Base-by-base conservation (phyloP, 805 yeast species). In the Starmera pachycereana region DNA sequence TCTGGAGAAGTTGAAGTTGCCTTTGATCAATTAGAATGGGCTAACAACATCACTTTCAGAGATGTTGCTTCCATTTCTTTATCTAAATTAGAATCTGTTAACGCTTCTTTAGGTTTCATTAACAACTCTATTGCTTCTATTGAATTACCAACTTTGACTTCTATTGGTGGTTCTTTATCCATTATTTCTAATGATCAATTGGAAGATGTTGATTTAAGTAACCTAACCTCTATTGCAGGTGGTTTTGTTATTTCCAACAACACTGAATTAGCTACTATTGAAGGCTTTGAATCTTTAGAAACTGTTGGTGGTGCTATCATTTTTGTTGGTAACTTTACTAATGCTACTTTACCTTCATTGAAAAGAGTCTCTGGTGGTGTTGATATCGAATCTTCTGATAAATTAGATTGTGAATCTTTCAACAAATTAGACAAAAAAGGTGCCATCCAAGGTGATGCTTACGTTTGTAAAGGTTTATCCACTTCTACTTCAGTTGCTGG, bases 291-390 rank as follows among this genome's bases (percentile, higher is more conserved):
- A 52, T 59, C 71, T 49, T 72, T 92, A 57, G 65, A 71, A 61
- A 64, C 83, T 44, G 76, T 90, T 55, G 85, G 83, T 60, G 97
- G 98, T 75, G 92, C 97, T 54, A 77, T 90, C 50, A 71, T 71
- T 60, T 66, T 90, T 49, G 65, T 63, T 50, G 98, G 98, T 72
- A 69, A 74, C 65, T 86, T 87, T 67, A 71, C 78, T 61, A 74
- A 78, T 57, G 92, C 92, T 58, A 68, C 87, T 45, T 75, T 92
- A 62, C 76, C 81, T 50, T 56, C 75, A 30, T 77, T 92, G 62
- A 69, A 65, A 54, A 75, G 81, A 57, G 95, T 92, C 56, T 76
- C 77, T 61, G 98, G 98, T 76, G 96, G 95, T 65, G 94, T 89
- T 68, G 68, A 69, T 58, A 72, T 92, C 58, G 81, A 81, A 61